These are phyloP conservation scores for Wickerhamomyces ciferrii DNA, from an alignment of 805 yeast species.

Conservation along the genomic window DNA sequence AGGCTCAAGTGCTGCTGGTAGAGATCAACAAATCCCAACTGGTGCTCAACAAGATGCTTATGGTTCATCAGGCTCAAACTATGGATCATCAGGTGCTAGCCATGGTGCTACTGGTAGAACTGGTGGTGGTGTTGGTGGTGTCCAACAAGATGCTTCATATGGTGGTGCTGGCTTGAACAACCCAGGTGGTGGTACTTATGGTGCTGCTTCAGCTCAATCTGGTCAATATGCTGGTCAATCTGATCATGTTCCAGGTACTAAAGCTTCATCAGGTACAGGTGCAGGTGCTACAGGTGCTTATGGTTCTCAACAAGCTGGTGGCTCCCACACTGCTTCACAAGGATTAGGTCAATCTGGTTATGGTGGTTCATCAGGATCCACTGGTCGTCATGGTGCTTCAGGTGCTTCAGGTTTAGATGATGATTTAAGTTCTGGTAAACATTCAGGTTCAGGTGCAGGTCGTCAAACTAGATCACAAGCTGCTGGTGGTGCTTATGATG, in stretches of 20 bases:
- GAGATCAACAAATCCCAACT: constrained; percentile 17
- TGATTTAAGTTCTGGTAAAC: not conserved
- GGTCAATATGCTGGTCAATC: not conserved
- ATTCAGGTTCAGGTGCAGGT: constrained; percentile 1
- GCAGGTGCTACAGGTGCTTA: not conserved
- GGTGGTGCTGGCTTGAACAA: not conserved
- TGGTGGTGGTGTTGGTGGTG: constrained; percentile 1
- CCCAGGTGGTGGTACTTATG: not conserved
- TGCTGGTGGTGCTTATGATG: not conserved
- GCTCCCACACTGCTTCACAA: not conserved
- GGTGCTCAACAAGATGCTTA: constrained; percentile 1
- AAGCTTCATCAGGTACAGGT: not conserved
- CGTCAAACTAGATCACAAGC: constrained; percentile 23
- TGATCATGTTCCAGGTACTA: not conserved
- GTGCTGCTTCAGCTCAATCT: not conserved
- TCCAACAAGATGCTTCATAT: not conserved
- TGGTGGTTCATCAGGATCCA: not conserved
- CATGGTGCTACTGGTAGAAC: not conserved
- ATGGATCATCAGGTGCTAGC: not conserved
- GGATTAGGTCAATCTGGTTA: not conserved
- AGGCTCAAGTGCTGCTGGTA: constrained; percentile 6
- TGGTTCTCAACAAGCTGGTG: not conserved
- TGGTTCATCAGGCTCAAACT: not conserved
- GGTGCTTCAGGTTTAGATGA: not conserved
- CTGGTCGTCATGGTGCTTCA: not conserved